These are phyloP conservation scores for Astragalus glycyphyllos DNA, from an alignment of 306 rosid genomes.

Conservation along the genomic window DNA sequence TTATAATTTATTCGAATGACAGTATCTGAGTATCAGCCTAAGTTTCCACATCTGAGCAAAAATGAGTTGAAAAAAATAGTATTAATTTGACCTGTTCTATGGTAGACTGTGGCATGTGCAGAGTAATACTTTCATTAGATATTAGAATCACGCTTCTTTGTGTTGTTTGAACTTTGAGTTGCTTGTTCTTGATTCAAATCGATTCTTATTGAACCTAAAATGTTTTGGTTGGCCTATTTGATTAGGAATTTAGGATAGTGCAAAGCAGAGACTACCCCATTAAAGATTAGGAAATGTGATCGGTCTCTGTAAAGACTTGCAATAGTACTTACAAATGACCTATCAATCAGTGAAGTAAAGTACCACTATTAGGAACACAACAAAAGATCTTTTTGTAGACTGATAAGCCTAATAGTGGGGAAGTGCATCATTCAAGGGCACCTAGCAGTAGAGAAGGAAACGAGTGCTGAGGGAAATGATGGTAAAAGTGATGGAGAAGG, in stretches of 20 bases:
- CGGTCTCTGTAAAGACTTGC: background rate
- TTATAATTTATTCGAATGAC: constrained; percentile 16
- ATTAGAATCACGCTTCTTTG: background rate
- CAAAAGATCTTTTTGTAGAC: background rate
- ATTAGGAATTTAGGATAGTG: constrained; percentile 16
- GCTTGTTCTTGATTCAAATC: background rate
- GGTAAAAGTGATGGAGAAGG: too few relatives aligned
- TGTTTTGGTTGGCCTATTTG: background rate
- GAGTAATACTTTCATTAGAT: background rate
- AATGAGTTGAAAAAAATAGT: background rate
- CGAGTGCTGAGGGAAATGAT: too few relatives aligned
- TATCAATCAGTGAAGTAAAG: background rate
- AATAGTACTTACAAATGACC: background rate
- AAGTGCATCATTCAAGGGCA: too few relatives aligned
- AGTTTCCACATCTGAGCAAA: background rate
- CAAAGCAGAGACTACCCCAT: background rate
- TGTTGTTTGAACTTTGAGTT: constrained; percentile 1
- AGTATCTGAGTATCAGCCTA: background rate
- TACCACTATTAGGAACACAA: background rate
- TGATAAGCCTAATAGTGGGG: too few relatives aligned
- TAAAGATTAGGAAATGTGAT: background rate
- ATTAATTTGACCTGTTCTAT: background rate
- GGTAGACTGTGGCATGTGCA: background rate
- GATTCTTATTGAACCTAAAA: background rate
- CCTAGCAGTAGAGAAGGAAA: too few relatives aligned